These are phyloP conservation scores for Flaveria trinervia DNA, from an alignment of 129 eudicot species.

Conservation along the genomic window DNA sequence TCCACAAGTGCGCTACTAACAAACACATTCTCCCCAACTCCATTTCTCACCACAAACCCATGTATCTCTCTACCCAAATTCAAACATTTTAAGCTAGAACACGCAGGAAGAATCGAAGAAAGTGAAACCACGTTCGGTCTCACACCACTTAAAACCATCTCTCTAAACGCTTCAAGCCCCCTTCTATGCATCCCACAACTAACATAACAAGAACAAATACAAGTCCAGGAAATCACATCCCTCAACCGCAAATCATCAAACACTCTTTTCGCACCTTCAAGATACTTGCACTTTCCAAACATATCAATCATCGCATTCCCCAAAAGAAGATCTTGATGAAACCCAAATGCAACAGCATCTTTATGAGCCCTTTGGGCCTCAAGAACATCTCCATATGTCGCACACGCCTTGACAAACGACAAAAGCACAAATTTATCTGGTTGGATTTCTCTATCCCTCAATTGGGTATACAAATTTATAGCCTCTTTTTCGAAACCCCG, in stretches of 20 bases:
- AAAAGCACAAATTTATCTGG: slow-evolving; percentile 62
- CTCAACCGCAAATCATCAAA: slow-evolving; percentile 43
- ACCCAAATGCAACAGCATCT: slow-evolving; percentile 48
- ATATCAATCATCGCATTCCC: slow-evolving; percentile 67
- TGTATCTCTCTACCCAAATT: slow-evolving; percentile 53
- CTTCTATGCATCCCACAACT: slow-evolving; percentile 43
- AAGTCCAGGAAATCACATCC: slow-evolving; percentile 72
- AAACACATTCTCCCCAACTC: slow-evolving; percentile 43
- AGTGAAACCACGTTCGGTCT: slow-evolving; percentile 49
- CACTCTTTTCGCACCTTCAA: slow-evolving; percentile 52
- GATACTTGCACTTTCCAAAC: slow-evolving; percentile 55
- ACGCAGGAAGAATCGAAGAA: slow-evolving; percentile 62
- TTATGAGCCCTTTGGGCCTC: slow-evolving; percentile 48
- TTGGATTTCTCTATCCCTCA: slow-evolving; percentile 34
- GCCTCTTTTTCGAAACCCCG: slow-evolving; percentile 54
- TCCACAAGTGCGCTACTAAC: slow-evolving; percentile 61
- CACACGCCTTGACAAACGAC: slow-evolving; percentile 71
- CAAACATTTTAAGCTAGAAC: slow-evolving; percentile 55
- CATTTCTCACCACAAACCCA: slow-evolving; percentile 51
- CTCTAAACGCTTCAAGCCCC: slow-evolving; percentile 42
- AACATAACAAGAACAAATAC: slow-evolving; percentile 60
- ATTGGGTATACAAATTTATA: slow-evolving; percentile 44
- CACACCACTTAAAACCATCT: slow-evolving; percentile 54
- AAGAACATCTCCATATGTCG: slow-evolving; percentile 44
- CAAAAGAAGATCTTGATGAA: slow-evolving; percentile 44